Conservation (phyloP, 306 rosid species). For the Glycyrrhiza uralensis region DNA sequence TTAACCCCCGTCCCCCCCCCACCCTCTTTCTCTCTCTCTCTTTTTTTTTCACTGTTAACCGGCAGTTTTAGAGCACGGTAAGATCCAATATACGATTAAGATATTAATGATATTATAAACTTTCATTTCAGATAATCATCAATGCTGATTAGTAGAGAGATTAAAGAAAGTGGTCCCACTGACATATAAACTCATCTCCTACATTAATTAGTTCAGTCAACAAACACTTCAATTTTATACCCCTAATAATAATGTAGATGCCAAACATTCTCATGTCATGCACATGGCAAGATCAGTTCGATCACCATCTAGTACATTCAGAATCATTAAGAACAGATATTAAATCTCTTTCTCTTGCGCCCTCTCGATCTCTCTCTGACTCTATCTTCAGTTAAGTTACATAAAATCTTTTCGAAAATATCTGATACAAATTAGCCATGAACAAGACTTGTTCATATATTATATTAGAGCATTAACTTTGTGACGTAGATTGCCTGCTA, state of each 20-base stretch:
- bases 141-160: too few species aligned
- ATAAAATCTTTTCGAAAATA: slow-evolving; percentile 21
- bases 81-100: too few species aligned
- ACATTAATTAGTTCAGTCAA: slow-evolving; percentile 9
- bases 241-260: slow-evolving; percentile 26
- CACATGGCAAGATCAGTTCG: slow-evolving; percentile 15
- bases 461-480: slow-evolving; percentile 17
- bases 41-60: too few species aligned
- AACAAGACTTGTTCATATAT: slow-evolving; percentile 11
- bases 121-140: too few species aligned
- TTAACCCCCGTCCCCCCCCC: too few species aligned
- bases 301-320: slow-evolving; percentile 20
- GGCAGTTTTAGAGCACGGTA: too few species aligned
- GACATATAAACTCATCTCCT: background rate
- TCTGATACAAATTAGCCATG: slow-evolving; percentile 4
- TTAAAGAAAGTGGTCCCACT: slow-evolving; percentile 5
- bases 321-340: slow-evolving; percentile 14
- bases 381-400: slow-evolving; percentile 25
- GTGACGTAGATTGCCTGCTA: slow-evolving; percentile 23
- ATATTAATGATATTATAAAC: too few species aligned
- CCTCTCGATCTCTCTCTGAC: background rate
- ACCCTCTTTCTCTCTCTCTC: too few species aligned
- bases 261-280: slow-evolving; percentile 33
- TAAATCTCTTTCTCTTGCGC: background rate
- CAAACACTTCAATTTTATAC: background rate